A percentile compares a stretch with the other conserved stretches of the same genome.
Evolutionary conservation across 192 early-diverging fungal species (phyloP).

Genomic region (Paraglomus brasilianum): DNA sequence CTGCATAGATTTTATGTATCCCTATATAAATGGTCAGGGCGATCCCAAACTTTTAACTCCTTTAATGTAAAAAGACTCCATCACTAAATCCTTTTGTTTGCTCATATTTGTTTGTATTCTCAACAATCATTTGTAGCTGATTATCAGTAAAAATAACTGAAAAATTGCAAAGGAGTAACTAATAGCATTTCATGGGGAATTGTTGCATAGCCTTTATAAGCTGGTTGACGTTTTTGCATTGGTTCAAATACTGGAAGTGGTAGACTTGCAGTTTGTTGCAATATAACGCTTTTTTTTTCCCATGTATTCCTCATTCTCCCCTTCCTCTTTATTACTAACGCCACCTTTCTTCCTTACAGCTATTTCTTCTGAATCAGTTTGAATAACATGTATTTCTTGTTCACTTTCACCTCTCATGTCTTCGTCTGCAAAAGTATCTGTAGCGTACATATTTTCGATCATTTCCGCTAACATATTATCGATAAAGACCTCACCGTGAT

Average conservation of each 20-base stretch:
- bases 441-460: too few relatives aligned
- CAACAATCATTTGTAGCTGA: constrained; percentile 12
- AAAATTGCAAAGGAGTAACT: constrained; percentile 5
- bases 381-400: too few relatives aligned
- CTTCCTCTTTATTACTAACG: too few relatives aligned
- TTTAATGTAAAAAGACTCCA: constrained; percentile 4
- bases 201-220: neutral
- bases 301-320: too few relatives aligned
- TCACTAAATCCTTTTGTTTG: constrained; percentile 4
- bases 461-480: too few relatives aligned
- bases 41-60: constrained; percentile 28
- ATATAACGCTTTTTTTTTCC: too few relatives aligned
- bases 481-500: too few relatives aligned
- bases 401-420: too few relatives aligned
- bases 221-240: neutral
- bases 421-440: too few relatives aligned
- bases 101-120: constrained; percentile 34
- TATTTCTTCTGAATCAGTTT: too few relatives aligned
- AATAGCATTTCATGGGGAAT: neutral
- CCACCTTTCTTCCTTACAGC: too few relatives aligned
- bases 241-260: neutral
- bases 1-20: constrained; percentile 9
- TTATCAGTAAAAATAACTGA: constrained; percentile 17
- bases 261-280: too few relatives aligned
- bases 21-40: constrained; percentile 36